A percentile compares a stretch with the other conserved stretches of the same genome.
Evolutionary conservation across 495 filamentous ascomycete genomes (phyloP).

Genomic region (Daldinia concentrica): DNA sequence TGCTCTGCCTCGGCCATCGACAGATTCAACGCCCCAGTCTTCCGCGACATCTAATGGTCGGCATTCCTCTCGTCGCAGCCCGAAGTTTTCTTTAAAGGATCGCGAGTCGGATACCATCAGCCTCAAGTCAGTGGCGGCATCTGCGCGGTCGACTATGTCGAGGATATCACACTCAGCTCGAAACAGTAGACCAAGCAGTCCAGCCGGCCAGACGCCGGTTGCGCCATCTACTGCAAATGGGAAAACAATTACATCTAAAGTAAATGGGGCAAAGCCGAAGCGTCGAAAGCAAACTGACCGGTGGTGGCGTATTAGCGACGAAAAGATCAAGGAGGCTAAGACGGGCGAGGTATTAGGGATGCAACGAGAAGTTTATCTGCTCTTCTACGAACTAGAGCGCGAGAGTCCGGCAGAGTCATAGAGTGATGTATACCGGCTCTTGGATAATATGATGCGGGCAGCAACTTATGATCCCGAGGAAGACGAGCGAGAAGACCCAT

Average conservation of each 20-base stretch:
- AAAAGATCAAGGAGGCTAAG: slow-evolving; percentile 93
- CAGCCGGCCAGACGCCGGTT: slow-evolving; percentile 42
- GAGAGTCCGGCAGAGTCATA: slow-evolving; percentile 44
- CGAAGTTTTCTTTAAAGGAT: slow-evolving; percentile 37
- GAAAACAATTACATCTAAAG: slow-evolving; percentile 6
- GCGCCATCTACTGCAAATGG: slow-evolving; percentile 32
- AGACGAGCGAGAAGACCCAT: slow-evolving; percentile 16
- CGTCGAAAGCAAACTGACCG: slow-evolving; percentile 71
- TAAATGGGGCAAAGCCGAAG: slow-evolving; percentile 50
- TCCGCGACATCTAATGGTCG: slow-evolving; percentile 36
- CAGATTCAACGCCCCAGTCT: slow-evolving; percentile 37
- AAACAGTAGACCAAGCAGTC: slow-evolving; percentile 38
- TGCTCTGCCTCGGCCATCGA: slow-evolving; percentile 30
- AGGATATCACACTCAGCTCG: slow-evolving; percentile 48
- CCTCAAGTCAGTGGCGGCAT: slow-evolving; percentile 55
- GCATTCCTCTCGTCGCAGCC: slow-evolving; percentile 30
- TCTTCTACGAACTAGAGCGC: slow-evolving; percentile 89
- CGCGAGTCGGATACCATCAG: slow-evolving; percentile 51
- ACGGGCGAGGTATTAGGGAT: slow-evolving; percentile 90
- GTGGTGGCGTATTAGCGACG: slow-evolving; percentile 99
- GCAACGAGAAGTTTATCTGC: slow-evolving; percentile 94
- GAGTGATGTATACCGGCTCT: slow-evolving; percentile 31
- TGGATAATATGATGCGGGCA: slow-evolving; percentile 26
- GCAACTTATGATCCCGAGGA: slow-evolving; percentile 19
- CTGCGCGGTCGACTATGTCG: slow-evolving; percentile 53